Base-by-base conservation (phyloP, 148 eudicot species). In the Vaccinium myrtillus region DNA sequence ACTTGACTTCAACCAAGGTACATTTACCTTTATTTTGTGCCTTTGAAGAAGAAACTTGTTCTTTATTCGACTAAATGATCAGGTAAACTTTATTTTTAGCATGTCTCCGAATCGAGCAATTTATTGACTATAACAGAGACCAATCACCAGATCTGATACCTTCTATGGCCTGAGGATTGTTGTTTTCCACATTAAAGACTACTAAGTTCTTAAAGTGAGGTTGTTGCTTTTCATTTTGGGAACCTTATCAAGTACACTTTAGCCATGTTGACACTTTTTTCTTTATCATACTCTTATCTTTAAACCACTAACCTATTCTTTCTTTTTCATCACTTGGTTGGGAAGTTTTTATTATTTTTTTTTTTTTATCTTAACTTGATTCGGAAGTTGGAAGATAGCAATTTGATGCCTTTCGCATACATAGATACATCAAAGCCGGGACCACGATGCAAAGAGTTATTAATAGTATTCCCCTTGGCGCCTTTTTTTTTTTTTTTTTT, bases 211-310 rank as follows among this genome's bases (percentile, higher is more conserved):
- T 79, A 77, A 84, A 79, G 54, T 39, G 27, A 85, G 46, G 78
- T 75, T 10, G 32, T 43, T 70, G 70, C 76, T 61, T 69, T 84
- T 58, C 59, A 23, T 18, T 58, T 71, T 32, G 71, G 43, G 58
- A 77, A 82, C 85, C 77, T 86, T 82, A 83, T 61, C 82, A 30
- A 39, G 36, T 82, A 76, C 46, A 54, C 16, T 16, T 78, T 78
- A 15, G 23, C 69, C 55, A 8, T 50, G 39, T 86, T 77, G 78
- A 32, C 54, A 8, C 79, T 82, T 51, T 51, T 53, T 5, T 25
- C 58, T 86, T 81, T 36, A 32, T n/a, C 54, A 30, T 27, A 69
- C 67, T 19, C 74, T 9, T 30, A 7, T 83, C 32, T 61, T 63
- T 69, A 27, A 30, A 59, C 70, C 10, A 80, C 36, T 23, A 23